Evolutionary conservation across 768 basidiomycete species (phyloP).

Genomic region (Erythrobasidium yunnanense): DNA sequence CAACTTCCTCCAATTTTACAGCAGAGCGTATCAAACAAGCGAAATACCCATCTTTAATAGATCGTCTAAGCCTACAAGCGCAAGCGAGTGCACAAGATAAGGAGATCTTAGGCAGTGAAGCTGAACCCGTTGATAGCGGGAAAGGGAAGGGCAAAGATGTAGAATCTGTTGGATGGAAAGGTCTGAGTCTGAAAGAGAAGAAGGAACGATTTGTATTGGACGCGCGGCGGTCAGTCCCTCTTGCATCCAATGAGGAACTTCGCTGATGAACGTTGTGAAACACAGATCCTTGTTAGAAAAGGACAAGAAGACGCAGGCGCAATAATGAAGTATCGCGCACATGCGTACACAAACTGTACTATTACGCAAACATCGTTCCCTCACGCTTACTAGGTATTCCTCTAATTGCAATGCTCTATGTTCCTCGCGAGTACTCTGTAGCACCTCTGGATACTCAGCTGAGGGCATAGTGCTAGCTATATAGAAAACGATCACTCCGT

Average conservation of each 20-base stretch:
- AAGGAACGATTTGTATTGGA: conserved; percentile 10
- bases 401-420: no score
- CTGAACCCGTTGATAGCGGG: neutral
- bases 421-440: no score
- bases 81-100: conserved; percentile 6
- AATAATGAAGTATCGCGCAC: no score
- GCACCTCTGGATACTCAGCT: no score
- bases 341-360: no score
- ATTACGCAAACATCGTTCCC: no score
- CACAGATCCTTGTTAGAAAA: neutral
- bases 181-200: conserved; percentile 19
- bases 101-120: neutral
- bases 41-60: conserved; percentile 5
- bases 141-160: neutral
- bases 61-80: conserved; percentile 14
- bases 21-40: neutral
- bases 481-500: no score
- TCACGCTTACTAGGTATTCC: no score
- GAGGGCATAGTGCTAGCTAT: no score
- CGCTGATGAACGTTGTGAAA: neutral
- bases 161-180: neutral
- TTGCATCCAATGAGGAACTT: neutral
- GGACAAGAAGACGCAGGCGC: neutral
- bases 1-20: neutral
- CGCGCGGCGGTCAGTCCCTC: conserved; percentile 11